These are phyloP conservation scores for Viola pubescens DNA, from an alignment of 441 rosid species.

Conservation along the genomic window DNA sequence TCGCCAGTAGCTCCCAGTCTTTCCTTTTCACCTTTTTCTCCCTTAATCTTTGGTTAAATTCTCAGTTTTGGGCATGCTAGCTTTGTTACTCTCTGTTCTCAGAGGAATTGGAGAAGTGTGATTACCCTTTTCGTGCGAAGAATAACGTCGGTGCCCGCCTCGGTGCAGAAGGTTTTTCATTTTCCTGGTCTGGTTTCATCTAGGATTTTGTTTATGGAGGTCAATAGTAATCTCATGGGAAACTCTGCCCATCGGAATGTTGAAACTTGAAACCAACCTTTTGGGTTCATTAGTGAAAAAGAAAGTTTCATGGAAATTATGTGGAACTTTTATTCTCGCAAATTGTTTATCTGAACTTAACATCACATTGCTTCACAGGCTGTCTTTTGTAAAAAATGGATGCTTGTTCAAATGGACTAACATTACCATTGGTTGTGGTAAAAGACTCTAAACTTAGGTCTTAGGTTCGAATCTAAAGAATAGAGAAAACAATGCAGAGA, in stretches of 20 bases:
- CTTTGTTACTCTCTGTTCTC: constrained; percentile 17
- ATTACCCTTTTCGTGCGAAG: constrained; percentile 33
- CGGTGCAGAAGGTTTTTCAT: constrained; percentile 16
- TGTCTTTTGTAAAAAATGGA: too few relatives aligned
- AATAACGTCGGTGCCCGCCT: constrained; percentile 26
- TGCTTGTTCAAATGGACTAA: too few relatives aligned
- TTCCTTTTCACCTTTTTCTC: not conserved
- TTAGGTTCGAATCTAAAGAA: too few relatives aligned
- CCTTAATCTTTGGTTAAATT: constrained; percentile 18
- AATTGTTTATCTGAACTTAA: too few relatives aligned
- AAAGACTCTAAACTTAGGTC: too few relatives aligned
- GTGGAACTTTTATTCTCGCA: not conserved
- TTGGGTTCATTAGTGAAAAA: not conserved
- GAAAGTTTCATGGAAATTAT: not conserved
- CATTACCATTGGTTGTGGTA: too few relatives aligned
- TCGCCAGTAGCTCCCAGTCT: constrained; percentile 9
- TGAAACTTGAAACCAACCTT: constrained; percentile 1
- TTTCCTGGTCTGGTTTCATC: not conserved
- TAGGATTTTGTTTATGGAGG: constrained; percentile 7
- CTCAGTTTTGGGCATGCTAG: constrained; percentile 22
- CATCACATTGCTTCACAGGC: too few relatives aligned
- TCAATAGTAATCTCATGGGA: constrained; percentile 5
- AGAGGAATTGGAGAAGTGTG: constrained; percentile 32
- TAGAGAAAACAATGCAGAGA: too few relatives aligned
- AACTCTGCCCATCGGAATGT: constrained; percentile 3